These are phyloP conservation scores for Phialophora expanda DNA, from an alignment of 2,329 filamentous ascomycete genomes.

Conservation along the genomic window DNA sequence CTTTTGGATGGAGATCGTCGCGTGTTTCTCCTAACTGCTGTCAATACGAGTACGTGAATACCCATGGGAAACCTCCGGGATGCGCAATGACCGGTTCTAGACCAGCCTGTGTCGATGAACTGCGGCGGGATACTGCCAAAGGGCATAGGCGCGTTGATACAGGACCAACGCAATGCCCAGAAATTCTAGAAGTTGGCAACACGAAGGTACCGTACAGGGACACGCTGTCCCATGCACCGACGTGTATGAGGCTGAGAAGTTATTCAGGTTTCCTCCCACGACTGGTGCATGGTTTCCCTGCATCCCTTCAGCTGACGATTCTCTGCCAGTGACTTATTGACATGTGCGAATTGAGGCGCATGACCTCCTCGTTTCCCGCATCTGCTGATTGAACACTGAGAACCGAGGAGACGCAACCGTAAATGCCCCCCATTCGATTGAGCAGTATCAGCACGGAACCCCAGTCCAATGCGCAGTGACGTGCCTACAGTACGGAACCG, in stretches of 20 bases:
- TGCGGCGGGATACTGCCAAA: not conserved
- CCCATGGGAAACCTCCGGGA: not conserved
- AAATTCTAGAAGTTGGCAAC: not conserved
- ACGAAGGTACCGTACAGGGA: not conserved
- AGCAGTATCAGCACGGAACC: not conserved
- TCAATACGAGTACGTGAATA: not conserved
- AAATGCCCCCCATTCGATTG: not conserved
- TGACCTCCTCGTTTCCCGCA: not conserved
- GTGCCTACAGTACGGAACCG: not conserved
- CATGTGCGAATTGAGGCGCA: not conserved
- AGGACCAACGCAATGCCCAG: not conserved
- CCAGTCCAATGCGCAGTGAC: conserved; percentile 1
- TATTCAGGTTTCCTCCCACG: not conserved
- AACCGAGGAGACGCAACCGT: not conserved
- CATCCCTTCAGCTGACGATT: not conserved
- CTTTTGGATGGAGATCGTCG: not conserved
- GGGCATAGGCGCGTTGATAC: not conserved
- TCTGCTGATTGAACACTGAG: not conserved
- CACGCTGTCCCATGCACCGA: not conserved
- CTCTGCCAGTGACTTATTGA: not conserved
- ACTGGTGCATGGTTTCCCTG: not conserved
- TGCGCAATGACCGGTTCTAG: not conserved
- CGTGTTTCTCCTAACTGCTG: not conserved
- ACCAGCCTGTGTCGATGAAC: not conserved
- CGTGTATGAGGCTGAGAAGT: not conserved